A percentile compares a stretch with the other conserved stretches of the same genome.
phyloP scores from a whole-genome alignment of 2,329 filamentous ascomycete species.

The Saccharata proteae region DNA sequence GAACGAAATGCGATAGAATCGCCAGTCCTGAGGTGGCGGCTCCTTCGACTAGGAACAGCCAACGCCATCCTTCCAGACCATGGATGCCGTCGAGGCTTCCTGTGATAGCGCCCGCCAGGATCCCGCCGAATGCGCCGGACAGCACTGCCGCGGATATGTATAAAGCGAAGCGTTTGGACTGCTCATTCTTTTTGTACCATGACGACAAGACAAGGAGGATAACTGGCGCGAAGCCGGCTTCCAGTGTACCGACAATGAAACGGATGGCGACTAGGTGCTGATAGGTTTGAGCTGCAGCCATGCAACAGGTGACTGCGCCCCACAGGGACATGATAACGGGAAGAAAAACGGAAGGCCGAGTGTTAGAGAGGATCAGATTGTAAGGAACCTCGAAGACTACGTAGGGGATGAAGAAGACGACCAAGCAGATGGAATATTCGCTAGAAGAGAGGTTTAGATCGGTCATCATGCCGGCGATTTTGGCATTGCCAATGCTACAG shows the following conservation, averaged over 20 bases:
- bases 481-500: conserved; percentile 37
- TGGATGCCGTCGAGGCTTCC: conserved; percentile 33
- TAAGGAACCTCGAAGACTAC: conserved; percentile 42
- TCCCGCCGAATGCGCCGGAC: conserved; percentile 41
- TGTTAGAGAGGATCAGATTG: conserved; percentile 41
- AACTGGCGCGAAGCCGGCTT: conserved; percentile 44
- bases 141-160: conserved; percentile 48
- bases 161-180: conserved; percentile 44
- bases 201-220: conserved; percentile 43
- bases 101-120: conserved; percentile 38
- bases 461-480: conserved; percentile 37
- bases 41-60: conserved; percentile 37
- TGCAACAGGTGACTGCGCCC: conserved; percentile 38
- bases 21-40: conserved; percentile 34
- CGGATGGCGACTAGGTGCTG: conserved; percentile 39
- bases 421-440: conserved; percentile 39
- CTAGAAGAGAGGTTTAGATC: conserved; percentile 36
- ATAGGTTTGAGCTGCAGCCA: conserved; percentile 38
- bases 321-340: conserved; percentile 43
- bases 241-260: conserved; percentile 43
- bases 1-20: conserved; percentile 31
- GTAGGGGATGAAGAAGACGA: conserved; percentile 44
- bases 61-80: conserved; percentile 39
- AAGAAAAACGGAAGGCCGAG: conserved; percentile 37
- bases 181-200: conserved; percentile 48